Evolutionary conservation across 805 yeast species (phyloP).

Genomic region (Nakazawaea wyomingensis): DNA sequence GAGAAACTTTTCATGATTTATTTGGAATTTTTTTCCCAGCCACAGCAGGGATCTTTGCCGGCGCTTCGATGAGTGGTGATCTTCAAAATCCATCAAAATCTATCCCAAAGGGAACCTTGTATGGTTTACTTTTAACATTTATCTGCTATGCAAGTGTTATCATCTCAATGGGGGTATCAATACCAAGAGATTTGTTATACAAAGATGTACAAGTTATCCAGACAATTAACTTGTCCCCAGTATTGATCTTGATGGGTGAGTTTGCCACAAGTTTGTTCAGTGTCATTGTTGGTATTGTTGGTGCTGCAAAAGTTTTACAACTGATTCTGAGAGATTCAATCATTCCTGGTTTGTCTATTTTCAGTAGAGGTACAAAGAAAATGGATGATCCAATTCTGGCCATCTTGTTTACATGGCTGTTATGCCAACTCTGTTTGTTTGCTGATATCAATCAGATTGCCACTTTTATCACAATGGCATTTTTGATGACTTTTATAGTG

Average conservation of each 20-base stretch:
- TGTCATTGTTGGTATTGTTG: conserved; percentile 91
- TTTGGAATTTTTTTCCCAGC: conserved; percentile 98
- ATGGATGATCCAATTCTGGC: conserved; percentile 59
- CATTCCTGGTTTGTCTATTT: conserved; percentile 68
- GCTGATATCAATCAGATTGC: conserved; percentile 94
- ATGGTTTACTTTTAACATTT: conserved; percentile 78
- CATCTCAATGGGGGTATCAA: conserved; percentile 68
- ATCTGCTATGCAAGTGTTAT: conserved; percentile 75
- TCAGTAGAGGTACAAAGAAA: conserved; percentile 44
- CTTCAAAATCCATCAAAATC: conserved; percentile 78
- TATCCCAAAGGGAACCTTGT: conserved; percentile 90
- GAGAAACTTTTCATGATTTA: conserved; percentile 76
- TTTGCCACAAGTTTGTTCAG: conserved; percentile 87
- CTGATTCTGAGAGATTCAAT: conserved; percentile 89
- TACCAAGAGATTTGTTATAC: conserved; percentile 74
- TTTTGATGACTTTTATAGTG: conserved; percentile 90
- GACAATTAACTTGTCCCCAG: conserved; percentile 64
- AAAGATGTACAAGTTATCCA: conserved; percentile 83
- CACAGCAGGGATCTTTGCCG: conserved; percentile 97
- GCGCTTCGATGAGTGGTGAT: conserved; percentile 98
- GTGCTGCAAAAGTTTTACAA: conserved; percentile 86
- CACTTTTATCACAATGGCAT: conserved; percentile 94
- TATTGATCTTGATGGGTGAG: conserved; percentile 81
- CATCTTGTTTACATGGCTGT: conserved; percentile 68
- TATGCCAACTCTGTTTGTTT: conserved; percentile 81